A percentile compares a stretch with the other conserved stretches of the same genome.
Conservation (phyloP, 2,329 filamentous ascomycete genomes). For the Fusarium sp. region DNA sequence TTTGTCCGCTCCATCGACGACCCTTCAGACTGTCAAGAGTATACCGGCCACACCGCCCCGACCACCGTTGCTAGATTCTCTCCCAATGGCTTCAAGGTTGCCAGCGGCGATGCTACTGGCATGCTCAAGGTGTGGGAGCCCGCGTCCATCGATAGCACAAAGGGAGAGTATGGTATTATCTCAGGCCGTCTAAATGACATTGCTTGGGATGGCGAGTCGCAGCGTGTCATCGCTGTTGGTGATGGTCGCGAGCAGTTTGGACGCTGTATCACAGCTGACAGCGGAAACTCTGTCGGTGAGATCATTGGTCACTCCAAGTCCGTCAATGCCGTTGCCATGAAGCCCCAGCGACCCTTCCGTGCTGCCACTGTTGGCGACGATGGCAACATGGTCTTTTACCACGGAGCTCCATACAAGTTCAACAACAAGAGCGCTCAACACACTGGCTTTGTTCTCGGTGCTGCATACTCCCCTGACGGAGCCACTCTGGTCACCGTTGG, state of each 20-base stretch:
- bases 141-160: constrained; percentile 84
- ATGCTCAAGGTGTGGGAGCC: constrained; percentile 93
- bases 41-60: constrained; percentile 87
- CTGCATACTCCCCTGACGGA: constrained; percentile 92
- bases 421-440: constrained; percentile 85
- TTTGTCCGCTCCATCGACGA: constrained; percentile 96
- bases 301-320: constrained; percentile 91
- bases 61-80: constrained; percentile 95
- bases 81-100: constrained; percentile 94
- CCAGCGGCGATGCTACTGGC: constrained; percentile 88
- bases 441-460: constrained; percentile 88
- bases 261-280: constrained; percentile 94
- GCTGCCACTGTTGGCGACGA: constrained; percentile 94
- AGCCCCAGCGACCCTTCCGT: constrained; percentile 88
- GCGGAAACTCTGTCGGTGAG: constrained; percentile 95
- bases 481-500: constrained; percentile 86
- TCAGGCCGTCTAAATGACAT: constrained; percentile 95
- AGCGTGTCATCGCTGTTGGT: constrained; percentile 95
- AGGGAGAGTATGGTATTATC: constrained; percentile 95
- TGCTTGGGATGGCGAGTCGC: constrained; percentile 96
- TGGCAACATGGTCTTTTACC: constrained; percentile 88
- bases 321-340: constrained; percentile 91
- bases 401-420: constrained; percentile 97
- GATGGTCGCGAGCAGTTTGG: constrained; percentile 95
- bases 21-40: constrained; percentile 86